Evolutionary conservation across 1,284 basidiomycete genomes (phyloP).

Genomic region (Leucoagaricus sp.): DNA sequence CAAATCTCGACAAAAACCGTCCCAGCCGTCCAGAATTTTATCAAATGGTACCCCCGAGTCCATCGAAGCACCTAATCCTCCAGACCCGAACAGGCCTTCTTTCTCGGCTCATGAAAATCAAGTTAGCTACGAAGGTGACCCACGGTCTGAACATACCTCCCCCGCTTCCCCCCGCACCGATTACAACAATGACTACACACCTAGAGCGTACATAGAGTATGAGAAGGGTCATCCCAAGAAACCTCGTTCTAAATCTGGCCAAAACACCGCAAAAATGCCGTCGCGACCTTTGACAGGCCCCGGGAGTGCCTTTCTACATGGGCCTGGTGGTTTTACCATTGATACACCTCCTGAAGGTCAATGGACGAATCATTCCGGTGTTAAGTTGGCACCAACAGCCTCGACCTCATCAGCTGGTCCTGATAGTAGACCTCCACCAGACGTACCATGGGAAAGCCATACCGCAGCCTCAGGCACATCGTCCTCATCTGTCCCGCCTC

Average conservation of each 20-base stretch:
- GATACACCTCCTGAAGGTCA: too few species aligned
- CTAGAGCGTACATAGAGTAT: too few species aligned
- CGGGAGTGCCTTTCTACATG: constrained; percentile 46
- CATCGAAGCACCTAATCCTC: neutral
- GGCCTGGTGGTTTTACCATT: constrained; percentile 36
- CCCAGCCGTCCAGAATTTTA: neutral
- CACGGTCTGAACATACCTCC: too few species aligned
- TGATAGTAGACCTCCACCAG: too few species aligned
- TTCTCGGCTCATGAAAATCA: too few species aligned
- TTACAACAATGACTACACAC: too few species aligned
- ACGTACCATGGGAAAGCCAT: too few species aligned
- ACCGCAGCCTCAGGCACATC: constrained; percentile 3
- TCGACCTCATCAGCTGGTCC: constrained; percentile 18
- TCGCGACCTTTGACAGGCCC: constrained; percentile 41
- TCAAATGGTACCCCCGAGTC: neutral
- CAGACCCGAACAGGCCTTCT: too few species aligned
- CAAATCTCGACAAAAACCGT: constrained; percentile 4
- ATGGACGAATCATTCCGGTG: too few species aligned
- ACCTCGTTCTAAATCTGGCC: constrained; percentile 26
- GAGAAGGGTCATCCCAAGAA: too few species aligned
- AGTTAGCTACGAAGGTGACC: too few species aligned
- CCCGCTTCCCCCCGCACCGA: neutral
- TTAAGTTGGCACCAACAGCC: too few species aligned
- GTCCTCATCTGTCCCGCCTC: constrained; percentile 26
- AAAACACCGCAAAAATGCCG: constrained; percentile 29